phyloP scores from a whole-genome alignment of 345 rosid genomes.

The Xanthoceras sorbifolium region DNA sequence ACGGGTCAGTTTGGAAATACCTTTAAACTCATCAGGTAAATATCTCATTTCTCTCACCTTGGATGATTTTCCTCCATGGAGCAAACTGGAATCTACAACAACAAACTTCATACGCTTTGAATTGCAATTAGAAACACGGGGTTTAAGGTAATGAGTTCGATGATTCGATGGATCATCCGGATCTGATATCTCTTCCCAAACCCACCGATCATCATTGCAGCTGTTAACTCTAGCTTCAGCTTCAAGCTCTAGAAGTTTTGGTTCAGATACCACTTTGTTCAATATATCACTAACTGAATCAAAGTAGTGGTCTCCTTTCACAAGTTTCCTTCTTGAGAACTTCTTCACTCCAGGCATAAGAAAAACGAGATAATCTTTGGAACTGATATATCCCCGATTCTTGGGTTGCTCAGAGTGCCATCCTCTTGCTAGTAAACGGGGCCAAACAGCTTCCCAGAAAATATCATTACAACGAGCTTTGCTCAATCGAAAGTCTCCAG shows the following conservation, averaged over 20 bases:
- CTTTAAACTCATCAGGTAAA: constrained; percentile 35
- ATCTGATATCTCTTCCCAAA: constrained; percentile 36
- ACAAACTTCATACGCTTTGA: constrained; percentile 46
- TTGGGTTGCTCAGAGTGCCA: constrained; percentile 78
- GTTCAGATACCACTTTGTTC: constrained; percentile 66
- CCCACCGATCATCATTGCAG: constrained; percentile 35
- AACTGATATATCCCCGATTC: constrained; percentile 39
- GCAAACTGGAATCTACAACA: constrained; percentile 62
- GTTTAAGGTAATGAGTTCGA: constrained; percentile 55
- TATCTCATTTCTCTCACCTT: constrained; percentile 48
- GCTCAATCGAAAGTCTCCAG: constrained; percentile 62
- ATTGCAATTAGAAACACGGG: constrained; percentile 49
- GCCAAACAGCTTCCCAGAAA: constrained; percentile 91
- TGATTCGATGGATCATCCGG: constrained; percentile 46
- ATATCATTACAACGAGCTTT: constrained; percentile 73
- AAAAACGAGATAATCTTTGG: constrained; percentile 59
- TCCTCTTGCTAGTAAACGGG: constrained; percentile 74
- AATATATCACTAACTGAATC: constrained; percentile 72
- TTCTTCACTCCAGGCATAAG: constrained; percentile 67
- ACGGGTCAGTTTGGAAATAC: constrained; percentile 28
- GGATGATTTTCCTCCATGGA: constrained; percentile 44
- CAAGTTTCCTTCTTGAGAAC: constrained; percentile 66
- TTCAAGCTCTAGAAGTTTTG: constrained; percentile 63
- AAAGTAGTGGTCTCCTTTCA: constrained; percentile 69
- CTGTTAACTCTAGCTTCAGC: constrained; percentile 33